These are phyloP conservation scores for Ogataea dorogensis DNA, from an alignment of 805 yeast genomes.

Conservation along the genomic window DNA sequence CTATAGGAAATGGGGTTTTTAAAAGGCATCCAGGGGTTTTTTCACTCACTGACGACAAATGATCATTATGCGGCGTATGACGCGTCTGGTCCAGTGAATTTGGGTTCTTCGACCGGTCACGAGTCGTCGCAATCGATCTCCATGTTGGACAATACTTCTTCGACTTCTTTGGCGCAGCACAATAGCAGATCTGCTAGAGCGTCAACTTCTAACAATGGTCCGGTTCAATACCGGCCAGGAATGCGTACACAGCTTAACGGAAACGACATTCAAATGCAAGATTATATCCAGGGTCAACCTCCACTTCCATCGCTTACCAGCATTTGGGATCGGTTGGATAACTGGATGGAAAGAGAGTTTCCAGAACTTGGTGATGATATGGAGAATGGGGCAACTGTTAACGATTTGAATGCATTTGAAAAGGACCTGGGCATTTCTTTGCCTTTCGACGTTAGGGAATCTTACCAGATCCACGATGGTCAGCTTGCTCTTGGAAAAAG, in stretches of 20 bases:
- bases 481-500: slow-evolving; percentile 77
- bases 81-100: slow-evolving; percentile 31
- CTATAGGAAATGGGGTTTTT: slow-evolving; percentile 29
- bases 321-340: slow-evolving; percentile 87
- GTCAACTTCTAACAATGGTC: slow-evolving; percentile 28
- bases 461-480: slow-evolving; percentile 83
- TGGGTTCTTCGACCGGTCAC: slow-evolving; percentile 21
- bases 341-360: slow-evolving; percentile 75
- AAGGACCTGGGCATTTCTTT: slow-evolving; percentile 70
- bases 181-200: slow-evolving; percentile 43
- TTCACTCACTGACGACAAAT: slow-evolving; percentile 52
- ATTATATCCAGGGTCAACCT: slow-evolving; percentile 43
- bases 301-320: slow-evolving; percentile 64
- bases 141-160: slow-evolving; percentile 33
- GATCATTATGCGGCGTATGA: slow-evolving; percentile 61
- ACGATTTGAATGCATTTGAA: slow-evolving; percentile 82
- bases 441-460: slow-evolving; percentile 81
- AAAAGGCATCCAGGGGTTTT: slow-evolving; percentile 35
- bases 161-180: slow-evolving; percentile 34
- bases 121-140: slow-evolving; percentile 30
- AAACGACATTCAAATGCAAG: slow-evolving; percentile 57
- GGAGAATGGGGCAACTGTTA: slow-evolving; percentile 72
- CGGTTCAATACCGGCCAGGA: slow-evolving; percentile 44
- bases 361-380: slow-evolving; percentile 81
- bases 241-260: slow-evolving; percentile 39